Evolutionary conservation across 2,329 filamentous ascomycete genomes (phyloP), one percentile per base, ranked within the genome.

Genomic region (Alternaria atra): DNA sequence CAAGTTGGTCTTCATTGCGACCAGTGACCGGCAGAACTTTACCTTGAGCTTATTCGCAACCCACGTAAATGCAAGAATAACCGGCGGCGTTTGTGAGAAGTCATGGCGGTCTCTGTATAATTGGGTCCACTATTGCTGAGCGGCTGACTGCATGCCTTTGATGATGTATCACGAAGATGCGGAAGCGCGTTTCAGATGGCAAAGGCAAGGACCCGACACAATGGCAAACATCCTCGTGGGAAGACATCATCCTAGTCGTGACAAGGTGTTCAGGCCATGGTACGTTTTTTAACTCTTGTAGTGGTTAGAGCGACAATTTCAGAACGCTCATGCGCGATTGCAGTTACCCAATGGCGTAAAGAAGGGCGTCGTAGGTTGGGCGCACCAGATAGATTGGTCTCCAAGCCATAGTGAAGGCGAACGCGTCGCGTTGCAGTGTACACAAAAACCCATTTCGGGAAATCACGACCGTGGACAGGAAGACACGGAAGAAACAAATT

Each of bases 171-270:
- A 57, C 52, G 23, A 53, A 51, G 58, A 61, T 51, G 35, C 40
- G 42, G 39, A 65, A 62, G 65, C 64, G 70, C 67, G 73, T 75
- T 75, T 73, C 70, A 73, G 66, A 62, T 68, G 66, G 54, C 59
- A 63, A 61, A 61, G 61, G 68, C 61, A 55, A 65, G 43, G 61
- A 70, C 71, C 73, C 74, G 64, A 42, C 60, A 61, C 66, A 67
- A 71, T 73, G 74, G 74, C 60, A 66, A 58, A 65, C 55, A 42
- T 55, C 66, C 66, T 69, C 65, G 72, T 63, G 60, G 39, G 60
- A 53, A 48, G 47, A 32, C 32, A 23, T 1, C 15, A 56, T 60
- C 43, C 44, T 48, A 35, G 52, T 40, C 29, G 48, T 30, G 25
- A 59, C 13, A 23, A 54, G 35, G n/a, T 20, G 20, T 35, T 48